Evolutionary conservation across 345 rosid species (phyloP).

Genomic region (Ceriops tagal): DNA sequence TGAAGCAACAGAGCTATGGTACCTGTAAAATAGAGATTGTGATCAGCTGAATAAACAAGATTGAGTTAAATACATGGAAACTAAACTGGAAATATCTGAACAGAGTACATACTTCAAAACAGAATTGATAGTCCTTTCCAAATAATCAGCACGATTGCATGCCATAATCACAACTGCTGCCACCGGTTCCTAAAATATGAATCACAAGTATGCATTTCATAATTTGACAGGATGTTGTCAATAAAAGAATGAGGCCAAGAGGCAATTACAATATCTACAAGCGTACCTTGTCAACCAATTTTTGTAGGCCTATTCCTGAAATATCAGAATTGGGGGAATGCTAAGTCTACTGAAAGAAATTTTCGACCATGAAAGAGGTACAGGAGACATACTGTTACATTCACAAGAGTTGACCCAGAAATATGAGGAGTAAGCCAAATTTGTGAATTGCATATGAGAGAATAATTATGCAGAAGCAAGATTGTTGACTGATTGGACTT

Average conservation of each 20-base stretch:
- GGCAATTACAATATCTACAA: constrained; percentile 22
- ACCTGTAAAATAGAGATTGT: constrained; percentile 38
- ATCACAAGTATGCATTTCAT: constrained; percentile 21
- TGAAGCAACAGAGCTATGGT: constrained; percentile 69
- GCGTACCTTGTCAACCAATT: constrained; percentile 52
- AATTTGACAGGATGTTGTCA: constrained; percentile 10
- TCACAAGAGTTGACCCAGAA: background rate
- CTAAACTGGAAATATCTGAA: background rate
- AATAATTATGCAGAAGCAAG: background rate
- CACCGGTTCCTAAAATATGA: constrained; percentile 51
- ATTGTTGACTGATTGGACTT: background rate
- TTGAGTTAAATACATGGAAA: constrained; percentile 8
- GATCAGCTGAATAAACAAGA: background rate
- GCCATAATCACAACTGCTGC: constrained; percentile 99
- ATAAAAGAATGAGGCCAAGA: background rate
- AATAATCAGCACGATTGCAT: constrained; percentile 96
- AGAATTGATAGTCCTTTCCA: constrained; percentile 78
- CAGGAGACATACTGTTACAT: background rate
- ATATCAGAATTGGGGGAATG: constrained; percentile 24
- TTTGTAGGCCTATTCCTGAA: constrained; percentile 71
- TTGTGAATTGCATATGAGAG: background rate
- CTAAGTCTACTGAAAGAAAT: constrained; percentile 1
- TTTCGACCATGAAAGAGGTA: background rate
- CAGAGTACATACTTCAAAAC: constrained; percentile 53
- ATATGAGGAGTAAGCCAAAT: background rate